These are phyloP conservation scores for Globisporangium acanthophoron DNA, from an alignment of 352 stramenopile species.

Conservation along the genomic window DNA sequence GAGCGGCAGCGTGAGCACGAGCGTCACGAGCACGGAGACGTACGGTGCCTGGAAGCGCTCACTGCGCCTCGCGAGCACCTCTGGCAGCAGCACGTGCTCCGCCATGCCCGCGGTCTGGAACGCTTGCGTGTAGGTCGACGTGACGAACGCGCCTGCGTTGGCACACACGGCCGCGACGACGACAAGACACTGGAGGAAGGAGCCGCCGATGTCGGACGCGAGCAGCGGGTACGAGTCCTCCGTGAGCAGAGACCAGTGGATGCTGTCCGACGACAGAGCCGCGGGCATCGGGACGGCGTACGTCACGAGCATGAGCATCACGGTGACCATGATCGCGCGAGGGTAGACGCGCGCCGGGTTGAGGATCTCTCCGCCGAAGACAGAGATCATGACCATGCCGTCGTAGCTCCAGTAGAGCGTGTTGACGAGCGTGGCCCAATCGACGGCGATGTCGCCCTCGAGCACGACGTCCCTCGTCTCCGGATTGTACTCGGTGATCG, in stretches of 20 bases:
- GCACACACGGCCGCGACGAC: constrained; percentile 31
- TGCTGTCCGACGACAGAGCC: constrained; percentile 15
- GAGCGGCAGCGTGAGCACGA: constrained; percentile 34
- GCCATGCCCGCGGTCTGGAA: constrained; percentile 65
- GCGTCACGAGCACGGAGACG: constrained; percentile 27
- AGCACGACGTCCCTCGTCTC: constrained; percentile 3
- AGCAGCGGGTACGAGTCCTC: constrained; percentile 55
- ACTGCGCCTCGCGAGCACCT: constrained; percentile 54
- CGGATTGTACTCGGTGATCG: not conserved
- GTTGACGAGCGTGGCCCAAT: constrained; percentile 78
- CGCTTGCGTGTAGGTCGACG: constrained; percentile 77
- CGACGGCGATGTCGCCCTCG: constrained; percentile 15
- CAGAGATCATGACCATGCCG: constrained; percentile 76
- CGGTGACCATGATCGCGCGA: constrained; percentile 57
- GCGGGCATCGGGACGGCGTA: constrained; percentile 82
- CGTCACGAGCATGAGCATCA: constrained; percentile 50
- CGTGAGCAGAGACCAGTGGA: constrained; percentile 53
- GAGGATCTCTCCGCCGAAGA: constrained; percentile 81
- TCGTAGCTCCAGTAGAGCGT: constrained; percentile 94
- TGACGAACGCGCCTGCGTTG: constrained; percentile 68
- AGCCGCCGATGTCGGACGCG: not conserved
- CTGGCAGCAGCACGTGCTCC: constrained; percentile 28
- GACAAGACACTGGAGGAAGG: not conserved
- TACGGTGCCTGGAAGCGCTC: constrained; percentile 28
- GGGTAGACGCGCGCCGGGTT: constrained; percentile 69